Evolutionary conservation across 768 basidiomycete species (phyloP), one percentile per base, ranked within the genome.

Genomic region (Tulasnella sp.): DNA sequence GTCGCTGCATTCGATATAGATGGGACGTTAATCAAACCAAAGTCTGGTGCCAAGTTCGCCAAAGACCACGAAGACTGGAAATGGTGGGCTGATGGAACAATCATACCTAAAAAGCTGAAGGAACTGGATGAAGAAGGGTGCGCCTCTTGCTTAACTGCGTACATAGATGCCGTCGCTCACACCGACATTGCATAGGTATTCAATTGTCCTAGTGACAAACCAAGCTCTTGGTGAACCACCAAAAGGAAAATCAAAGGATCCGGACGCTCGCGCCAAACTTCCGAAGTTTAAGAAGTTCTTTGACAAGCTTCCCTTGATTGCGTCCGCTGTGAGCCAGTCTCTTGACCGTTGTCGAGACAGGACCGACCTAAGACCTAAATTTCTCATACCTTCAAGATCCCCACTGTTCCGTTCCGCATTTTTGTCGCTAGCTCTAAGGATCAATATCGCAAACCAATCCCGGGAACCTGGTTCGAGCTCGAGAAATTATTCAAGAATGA

Each of bases 1-100:
- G 88, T 95, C 42, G 92, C 93, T 13, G 88, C 90, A 16, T 93
- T 96, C 80, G 96, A 98, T 83, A 85, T 98, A 32, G 96, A 98
- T 82, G 94, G 93, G 3, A 96, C 94, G 0, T 81, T 96, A 79
- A 95, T 98, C 83, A 82, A 84, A 76, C 83, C 87, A 0, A 78
- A 79, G 46, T 84, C 83, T 20, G 84, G 84, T 9, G 80, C 70
- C 29, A 82, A 82, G 39, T 92, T 91, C 80, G 86, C 87, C 35
- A 84, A 84, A 35, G 85, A 85, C 70, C 83, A 83, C 40, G 82
- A 83, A 0, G 88, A 87, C 78, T 92, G 91, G 89, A 84, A 88
- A 76, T 94, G 94, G 93, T 96, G 94, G 94, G 44, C 61, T 15
- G 76, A 72, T 18, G 67, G 67, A 18, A 67, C 40, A n/a, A 26